Base-by-base conservation (phyloP, 2,329 filamentous ascomycete species). In the Colletotrichum gigasporum region DNA sequence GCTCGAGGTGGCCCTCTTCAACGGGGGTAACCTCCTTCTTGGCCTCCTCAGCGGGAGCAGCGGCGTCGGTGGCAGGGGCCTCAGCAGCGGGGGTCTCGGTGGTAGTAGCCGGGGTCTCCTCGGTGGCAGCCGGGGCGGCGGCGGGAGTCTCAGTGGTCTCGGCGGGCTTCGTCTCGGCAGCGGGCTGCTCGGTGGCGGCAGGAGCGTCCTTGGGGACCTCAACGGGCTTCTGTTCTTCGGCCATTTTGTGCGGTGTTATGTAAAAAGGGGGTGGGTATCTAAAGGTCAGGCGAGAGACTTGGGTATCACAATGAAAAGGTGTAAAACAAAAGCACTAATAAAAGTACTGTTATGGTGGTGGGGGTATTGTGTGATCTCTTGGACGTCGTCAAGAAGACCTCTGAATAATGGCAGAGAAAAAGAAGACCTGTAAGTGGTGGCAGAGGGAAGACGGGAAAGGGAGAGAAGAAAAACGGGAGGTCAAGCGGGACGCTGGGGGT, bases 1-100 rank as follows among this genome's bases (percentile, higher is more conserved):
- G 93, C 78, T 92, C 91, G 56, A 98, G 87, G 71, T 88, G 83
- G 67, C 94, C 95, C 80, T 96, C 94, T 77, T 91, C 90, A 67
- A 95, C 85, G 67, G 92, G 91, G 81, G 90, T 89, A 55, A 82
- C 79, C 75, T 87, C 86, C 67, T 83, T 79, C 71, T 81, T 80
- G 72, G 75, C 76, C 32, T 78, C 75, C 74, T 82, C 76, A 69
- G 79, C 78, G 32, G 72, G 71, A 30, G 74, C 70, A 34, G 79
- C 77, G 56, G 72, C 71, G 57, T 74, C 69, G 54, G 74, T 71
- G 47, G 71, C 70, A 54, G 74, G 75, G 37, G 78, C 73, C 75
- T 82, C 81, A 65, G 79, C 77, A 52, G 79, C 77, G 53, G 76
- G 68, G 39, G 76, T 71, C 71, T 82, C 79, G 14, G 76, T 71